Base-by-base conservation (phyloP, 305 asterid species). In the Solanum chacoense region DNA sequence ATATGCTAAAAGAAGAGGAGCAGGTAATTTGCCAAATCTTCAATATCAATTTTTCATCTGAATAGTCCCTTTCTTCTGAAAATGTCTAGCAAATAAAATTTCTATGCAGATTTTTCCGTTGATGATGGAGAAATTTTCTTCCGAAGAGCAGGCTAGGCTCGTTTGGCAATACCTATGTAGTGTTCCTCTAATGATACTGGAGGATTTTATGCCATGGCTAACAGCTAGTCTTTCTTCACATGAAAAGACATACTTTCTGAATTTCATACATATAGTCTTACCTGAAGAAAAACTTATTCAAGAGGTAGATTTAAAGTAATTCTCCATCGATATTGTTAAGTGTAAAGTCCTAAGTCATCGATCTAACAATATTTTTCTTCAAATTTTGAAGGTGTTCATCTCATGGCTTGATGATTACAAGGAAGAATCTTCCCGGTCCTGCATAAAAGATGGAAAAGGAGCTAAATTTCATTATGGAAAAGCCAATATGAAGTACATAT, bases 1-100 rank as follows among this genome's bases (percentile, higher is more conserved):
- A 96, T 87, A 94, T 96, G 97, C 93, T 91, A 89, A 96, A 95
- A 94, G 98, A 96, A 95, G 99, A 96, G 92, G 91, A 94, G 88
- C 98, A 95, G 97, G 99, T 96, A 88, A 80, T 72, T 55, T 28
- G 35, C 85, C 86, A 87, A 77, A 55, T 90, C 63, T 37, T 38
- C 71, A 65, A 85, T 35, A 22, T 28, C 9, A 28, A 63, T 29
- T 73, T 72, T 84, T 40, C 28, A 38, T 71, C 26, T 73, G 32
- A 71, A n/a, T n/a, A 80, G 32, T 63, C 28, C 67, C 69, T 42
- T 42, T 80, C 55, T 80, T 35, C 69, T 80, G 86, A 80, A 80
- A 42, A 16, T n/a, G 11, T 35, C 69, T 16, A 28, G 26, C 69
- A 80, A 80, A 16, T 80, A 50, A 50, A 83, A 83, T 88, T 50